Evolutionary conservation across 352 stramenopile species (phyloP).

Genomic region (Globisporangium recalcitrans): DNA sequence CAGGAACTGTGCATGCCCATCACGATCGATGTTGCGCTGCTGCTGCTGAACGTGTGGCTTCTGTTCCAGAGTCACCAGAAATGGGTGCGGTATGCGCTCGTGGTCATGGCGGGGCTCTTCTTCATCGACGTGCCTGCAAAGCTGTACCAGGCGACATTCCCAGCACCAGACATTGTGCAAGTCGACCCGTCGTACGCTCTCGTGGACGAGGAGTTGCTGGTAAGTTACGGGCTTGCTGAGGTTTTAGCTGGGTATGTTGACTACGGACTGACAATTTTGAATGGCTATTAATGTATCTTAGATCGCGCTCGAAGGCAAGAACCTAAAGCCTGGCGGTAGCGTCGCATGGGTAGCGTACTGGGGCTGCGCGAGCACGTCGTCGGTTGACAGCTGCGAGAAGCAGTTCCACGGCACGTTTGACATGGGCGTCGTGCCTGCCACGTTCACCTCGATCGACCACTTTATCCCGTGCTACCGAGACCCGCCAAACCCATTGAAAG

Average conservation of each 20-base stretch:
- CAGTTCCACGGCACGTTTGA: constrained; percentile 65
- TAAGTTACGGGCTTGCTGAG: constrained; percentile 10
- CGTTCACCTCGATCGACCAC: constrained; percentile 68
- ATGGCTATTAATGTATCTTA: background rate
- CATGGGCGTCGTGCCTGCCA: constrained; percentile 57
- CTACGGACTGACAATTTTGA: background rate
- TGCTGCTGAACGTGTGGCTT: constrained; percentile 39
- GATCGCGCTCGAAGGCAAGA: constrained; percentile 46
- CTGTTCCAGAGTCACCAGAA: constrained; percentile 47
- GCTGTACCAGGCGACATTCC: constrained; percentile 51
- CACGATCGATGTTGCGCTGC: constrained; percentile 36
- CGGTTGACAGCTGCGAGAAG: constrained; percentile 60
- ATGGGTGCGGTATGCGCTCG: constrained; percentile 49
- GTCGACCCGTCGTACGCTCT: constrained; percentile 69
- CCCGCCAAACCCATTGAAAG: constrained; percentile 67
- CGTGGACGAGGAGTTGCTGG: constrained; percentile 65
- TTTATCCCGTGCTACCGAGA: constrained; percentile 86
- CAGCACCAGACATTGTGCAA: constrained; percentile 42
- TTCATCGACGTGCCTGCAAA: constrained; percentile 41
- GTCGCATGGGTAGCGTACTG: constrained; percentile 79
- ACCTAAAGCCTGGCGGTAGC: constrained; percentile 67
- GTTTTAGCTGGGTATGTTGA: background rate
- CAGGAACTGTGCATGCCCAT: constrained; percentile 58
- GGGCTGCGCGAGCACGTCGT: constrained; percentile 60
- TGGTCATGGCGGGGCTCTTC: constrained; percentile 36